Base-by-base conservation (phyloP, 2,329 filamentous ascomycete genomes). In the Amylocarpus encephaloides region DNA sequence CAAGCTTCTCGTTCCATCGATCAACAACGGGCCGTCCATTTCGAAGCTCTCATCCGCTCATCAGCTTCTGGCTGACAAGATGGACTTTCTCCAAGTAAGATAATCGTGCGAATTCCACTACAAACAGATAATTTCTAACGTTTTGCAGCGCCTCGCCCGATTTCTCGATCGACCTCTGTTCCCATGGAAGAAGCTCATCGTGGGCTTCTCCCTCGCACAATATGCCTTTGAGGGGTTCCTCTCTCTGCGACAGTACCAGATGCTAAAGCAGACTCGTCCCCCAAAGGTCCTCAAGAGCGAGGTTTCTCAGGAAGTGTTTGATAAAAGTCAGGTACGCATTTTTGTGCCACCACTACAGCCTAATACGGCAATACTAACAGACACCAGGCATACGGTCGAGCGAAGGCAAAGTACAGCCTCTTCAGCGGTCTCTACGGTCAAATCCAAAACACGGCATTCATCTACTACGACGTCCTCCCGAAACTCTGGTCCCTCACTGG, bases 151-250 rank as follows among this genome's bases (percentile, higher is more conserved):
- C 74, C 83, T 97, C 61, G 88, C 89, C 66, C 82, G 81, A 69
- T 83, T 86, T 70, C 85, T 97, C 64, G 93, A 98, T 75, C 83
- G 88, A 66, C 91, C 92, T 51, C 76, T 88, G 66, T 95, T 97
- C 74, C 92, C 93, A 49, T 98, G 93, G 93, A 98, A 96, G 81
- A 86, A 83, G 68, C 82, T 98, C 63, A 91, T 98, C 64, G 80
- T 97, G 62, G 88, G 90, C 64, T 98, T 98, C 74, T 95, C 90
- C 29, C 69, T 97, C 62, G 89, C 86, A 54, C 89, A 98, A 68
- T 97, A 88, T 69, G 72, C 89, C 48, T 84, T 98, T 65, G 93
- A 98, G 70, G 83, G 88, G 40, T 88, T 92, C 72, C 82, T 98
- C 47, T 89, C 89, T 22, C 74, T 88, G 60, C 88, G 93, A 51